A percentile compares a stretch with the other conserved stretches of the same genome.
These are phyloP conservation scores for Lophiotrema nucula DNA, from an alignment of 495 filamentous ascomycete species.

Conservation along the genomic window DNA sequence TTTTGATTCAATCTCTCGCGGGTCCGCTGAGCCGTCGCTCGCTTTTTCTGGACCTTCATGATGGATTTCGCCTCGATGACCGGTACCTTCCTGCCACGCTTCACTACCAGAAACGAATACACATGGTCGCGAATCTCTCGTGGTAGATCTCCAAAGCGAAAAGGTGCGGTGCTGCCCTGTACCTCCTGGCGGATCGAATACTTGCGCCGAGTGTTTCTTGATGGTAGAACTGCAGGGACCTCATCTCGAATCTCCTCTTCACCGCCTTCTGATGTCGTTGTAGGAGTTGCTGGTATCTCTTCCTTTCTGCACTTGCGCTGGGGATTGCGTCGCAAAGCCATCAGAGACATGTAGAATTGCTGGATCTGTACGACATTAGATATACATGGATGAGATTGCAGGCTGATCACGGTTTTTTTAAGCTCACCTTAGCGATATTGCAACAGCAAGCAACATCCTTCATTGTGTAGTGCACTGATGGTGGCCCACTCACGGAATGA, in stretches of 20 bases:
- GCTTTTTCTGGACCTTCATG: constrained; percentile 17
- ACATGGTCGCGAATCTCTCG: constrained; percentile 29
- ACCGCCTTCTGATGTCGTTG: neutral
- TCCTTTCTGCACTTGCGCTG: constrained; percentile 26
- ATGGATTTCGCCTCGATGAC: constrained; percentile 15
- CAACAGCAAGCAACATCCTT: constrained; percentile 31
- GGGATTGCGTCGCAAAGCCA: constrained; percentile 25
- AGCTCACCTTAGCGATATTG: constrained; percentile 15
- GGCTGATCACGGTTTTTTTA: neutral
- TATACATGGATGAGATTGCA: constrained; percentile 1
- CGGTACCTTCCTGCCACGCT: constrained; percentile 7
- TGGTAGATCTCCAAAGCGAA: constrained; percentile 23
- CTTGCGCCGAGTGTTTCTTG: too few relatives aligned
- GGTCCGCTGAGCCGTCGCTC: constrained; percentile 10
- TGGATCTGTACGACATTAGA: constrained; percentile 26
- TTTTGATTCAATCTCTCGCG: constrained; percentile 24
- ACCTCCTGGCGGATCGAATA: too few relatives aligned
- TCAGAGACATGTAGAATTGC: constrained; percentile 26
- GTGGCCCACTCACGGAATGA: constrained; percentile 26
- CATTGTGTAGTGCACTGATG: constrained; percentile 16
- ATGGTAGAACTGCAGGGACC: too few relatives aligned
- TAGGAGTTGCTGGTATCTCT: neutral
- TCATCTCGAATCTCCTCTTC: neutral
- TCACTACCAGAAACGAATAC: constrained; percentile 26
- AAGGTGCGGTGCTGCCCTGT: neutral